Base-by-base conservation (phyloP, 2,329 filamentous ascomycete species). In the Ophiostoma australiae region DNA sequence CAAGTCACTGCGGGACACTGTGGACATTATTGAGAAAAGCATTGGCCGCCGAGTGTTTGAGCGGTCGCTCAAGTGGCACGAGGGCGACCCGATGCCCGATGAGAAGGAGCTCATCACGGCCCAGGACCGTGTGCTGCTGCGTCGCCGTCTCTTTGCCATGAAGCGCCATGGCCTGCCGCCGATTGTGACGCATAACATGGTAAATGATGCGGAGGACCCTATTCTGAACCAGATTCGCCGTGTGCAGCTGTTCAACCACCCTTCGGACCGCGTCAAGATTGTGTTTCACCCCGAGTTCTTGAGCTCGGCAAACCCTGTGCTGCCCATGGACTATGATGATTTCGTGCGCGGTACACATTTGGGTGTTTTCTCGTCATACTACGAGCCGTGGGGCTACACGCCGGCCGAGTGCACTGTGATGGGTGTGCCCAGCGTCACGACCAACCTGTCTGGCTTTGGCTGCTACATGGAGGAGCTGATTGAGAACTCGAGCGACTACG, bases 381-480 rank as follows among this genome's bases (percentile, higher is more conserved):
- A 99, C 80, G 95, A 99, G 82, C 95, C 95, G 10, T 99, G 95
- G 95, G 95, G 95, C 66, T 99, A 99, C 81, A 99, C 95, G 1
- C 95, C 94, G 0, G 94, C 95, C 69, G 95, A 98, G 81, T 99
- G 95, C 81, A 98, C 95, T 0, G 95, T 98, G 74, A 98, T 98
- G 95, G 95, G 95, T 76, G 94, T 99, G 58, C 95, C 95, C 63
- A 97, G 93, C 80, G 97, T 99, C 81, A 98, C 95, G 13, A 98
- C 94, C 37, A 99, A 99, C 81, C 84, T 99, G 65, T 98, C 95
- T 7, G 95, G 95, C 27, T 99, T 99, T 77, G 95, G 95, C 68
- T 98, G 95, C 82, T 98, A 99, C 81, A 99, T 99, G 95, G 95
- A 99, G 81, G 95, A 98, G 81, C 83, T 98, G 75, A 98, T 99